phyloP scores from a whole-genome alignment of 1,284 basidiomycete genomes.

The Wolfiporia cocos region DNA sequence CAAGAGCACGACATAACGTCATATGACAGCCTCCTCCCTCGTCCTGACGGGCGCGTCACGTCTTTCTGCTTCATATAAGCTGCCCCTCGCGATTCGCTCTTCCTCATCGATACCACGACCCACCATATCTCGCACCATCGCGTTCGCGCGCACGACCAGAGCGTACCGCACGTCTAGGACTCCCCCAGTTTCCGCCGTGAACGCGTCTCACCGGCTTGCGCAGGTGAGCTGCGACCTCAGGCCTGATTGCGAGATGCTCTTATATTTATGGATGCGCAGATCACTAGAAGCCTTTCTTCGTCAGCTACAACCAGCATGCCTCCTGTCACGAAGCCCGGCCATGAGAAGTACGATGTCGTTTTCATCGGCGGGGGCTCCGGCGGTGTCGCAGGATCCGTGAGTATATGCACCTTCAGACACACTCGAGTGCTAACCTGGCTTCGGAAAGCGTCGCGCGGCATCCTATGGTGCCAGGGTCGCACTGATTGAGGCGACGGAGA shows the following conservation, averaged over 20 bases:
- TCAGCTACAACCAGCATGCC: constrained; percentile 46
- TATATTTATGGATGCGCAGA: constrained; percentile 24
- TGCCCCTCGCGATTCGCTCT: background rate
- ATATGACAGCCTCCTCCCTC: constrained; percentile 5
- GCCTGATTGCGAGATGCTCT: background rate
- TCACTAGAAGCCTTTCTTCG: constrained; percentile 42
- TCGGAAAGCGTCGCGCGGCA: constrained; percentile 75
- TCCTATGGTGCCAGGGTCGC: constrained; percentile 93
- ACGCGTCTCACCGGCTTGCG: background rate
- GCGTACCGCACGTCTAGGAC: background rate
- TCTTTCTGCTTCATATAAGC: background rate
- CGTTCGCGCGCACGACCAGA: background rate
- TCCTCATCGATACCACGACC: background rate
- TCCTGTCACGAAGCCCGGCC: constrained; percentile 58
- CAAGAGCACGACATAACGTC: constrained; percentile 1
- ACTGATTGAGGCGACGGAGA: constrained; percentile 74
- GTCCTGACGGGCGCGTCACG: constrained; percentile 2
- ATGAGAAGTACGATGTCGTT: constrained; percentile 72
- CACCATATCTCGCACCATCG: background rate
- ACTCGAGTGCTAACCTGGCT: background rate
- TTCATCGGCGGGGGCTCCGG: constrained; percentile 85
- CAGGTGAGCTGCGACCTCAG: background rate
- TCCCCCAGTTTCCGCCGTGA: background rate
- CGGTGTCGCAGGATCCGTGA: constrained; percentile 71
- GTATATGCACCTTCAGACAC: constrained; percentile 17